Evolutionary conservation across 2,329 filamentous ascomycete genomes (phyloP).

Genomic region (Epichloe glyceriae): DNA sequence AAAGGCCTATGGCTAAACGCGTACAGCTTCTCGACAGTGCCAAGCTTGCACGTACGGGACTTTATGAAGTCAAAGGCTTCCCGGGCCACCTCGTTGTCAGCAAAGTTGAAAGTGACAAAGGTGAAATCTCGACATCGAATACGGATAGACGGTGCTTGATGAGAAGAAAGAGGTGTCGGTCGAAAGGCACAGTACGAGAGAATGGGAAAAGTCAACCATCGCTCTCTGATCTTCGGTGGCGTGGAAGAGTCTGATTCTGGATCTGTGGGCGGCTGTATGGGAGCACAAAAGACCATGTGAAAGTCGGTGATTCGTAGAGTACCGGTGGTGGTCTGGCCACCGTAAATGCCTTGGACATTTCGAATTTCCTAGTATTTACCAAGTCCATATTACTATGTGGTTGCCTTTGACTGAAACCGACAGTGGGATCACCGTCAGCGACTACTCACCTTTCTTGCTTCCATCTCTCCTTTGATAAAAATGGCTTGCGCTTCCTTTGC

Average conservation of each 20-base stretch:
- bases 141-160: conserved; percentile 68
- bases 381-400: background rate
- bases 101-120: conserved; percentile 83
- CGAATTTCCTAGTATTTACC: conserved; percentile 31
- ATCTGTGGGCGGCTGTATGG: conserved; percentile 18
- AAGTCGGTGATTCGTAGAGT: conserved; percentile 49
- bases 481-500: background rate
- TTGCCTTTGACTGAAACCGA: background rate
- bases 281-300: conserved; percentile 43
- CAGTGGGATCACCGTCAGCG: background rate
- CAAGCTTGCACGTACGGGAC: conserved; percentile 65
- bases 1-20: conserved; percentile 77
- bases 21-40: conserved; percentile 76
- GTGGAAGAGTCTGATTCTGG: conserved; percentile 11
- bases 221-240: conserved; percentile 41
- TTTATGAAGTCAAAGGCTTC: conserved; percentile 84
- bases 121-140: conserved; percentile 87
- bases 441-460: conserved; percentile 27
- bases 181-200: conserved; percentile 70
- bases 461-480: conserved; percentile 17
- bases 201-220: conserved; percentile 93
- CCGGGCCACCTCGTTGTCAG: conserved; percentile 57
- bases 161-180: conserved; percentile 55
- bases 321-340: conserved; percentile 42
- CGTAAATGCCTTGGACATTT: conserved; percentile 46